Evolutionary conservation across 2,329 filamentous ascomycete genomes (phyloP).

Genomic region (Fusarium annulatum): DNA sequence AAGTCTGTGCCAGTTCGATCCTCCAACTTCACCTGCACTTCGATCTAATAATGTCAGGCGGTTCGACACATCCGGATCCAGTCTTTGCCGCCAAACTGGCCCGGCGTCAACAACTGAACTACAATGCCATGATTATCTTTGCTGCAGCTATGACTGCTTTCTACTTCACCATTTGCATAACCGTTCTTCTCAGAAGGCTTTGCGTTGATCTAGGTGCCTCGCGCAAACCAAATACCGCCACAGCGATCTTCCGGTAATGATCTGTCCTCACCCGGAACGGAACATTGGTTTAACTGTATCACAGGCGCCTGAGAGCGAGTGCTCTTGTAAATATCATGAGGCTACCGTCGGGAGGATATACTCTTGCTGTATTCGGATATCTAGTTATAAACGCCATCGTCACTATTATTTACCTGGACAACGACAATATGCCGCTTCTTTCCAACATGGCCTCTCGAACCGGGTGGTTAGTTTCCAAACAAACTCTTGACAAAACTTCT

Average conservation of each 20-base stretch:
- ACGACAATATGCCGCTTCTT: constrained; percentile 43
- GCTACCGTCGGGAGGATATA: constrained; percentile 51
- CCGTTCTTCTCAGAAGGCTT: constrained; percentile 26
- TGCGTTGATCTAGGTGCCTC: constrained; percentile 20
- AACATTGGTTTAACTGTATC: constrained; percentile 3
- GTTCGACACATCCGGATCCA: constrained; percentile 23
- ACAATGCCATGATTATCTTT: constrained; percentile 41
- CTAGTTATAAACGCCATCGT: constrained; percentile 50
- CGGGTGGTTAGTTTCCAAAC: constrained; percentile 50
- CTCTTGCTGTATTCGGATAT: constrained; percentile 45
- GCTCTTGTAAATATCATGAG: constrained; percentile 42
- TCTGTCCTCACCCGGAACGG: neutral
- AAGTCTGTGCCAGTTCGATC: neutral
- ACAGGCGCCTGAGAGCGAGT: constrained; percentile 45
- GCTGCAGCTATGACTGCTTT: constrained; percentile 32
- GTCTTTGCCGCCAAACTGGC: constrained; percentile 39
- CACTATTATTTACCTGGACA: constrained; percentile 50
- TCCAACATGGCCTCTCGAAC: constrained; percentile 53
- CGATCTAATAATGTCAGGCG: constrained; percentile 30
- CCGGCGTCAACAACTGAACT: constrained; percentile 41
- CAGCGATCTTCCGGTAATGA: constrained; percentile 34
- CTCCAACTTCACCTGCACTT: neutral
- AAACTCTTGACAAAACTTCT: neutral
- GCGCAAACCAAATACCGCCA: constrained; percentile 9
- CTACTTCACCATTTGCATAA: constrained; percentile 15